Evolutionary conservation across 2,329 filamentous ascomycete genomes (phyloP).

Genomic region (Scedosporium aurantiacum): DNA sequence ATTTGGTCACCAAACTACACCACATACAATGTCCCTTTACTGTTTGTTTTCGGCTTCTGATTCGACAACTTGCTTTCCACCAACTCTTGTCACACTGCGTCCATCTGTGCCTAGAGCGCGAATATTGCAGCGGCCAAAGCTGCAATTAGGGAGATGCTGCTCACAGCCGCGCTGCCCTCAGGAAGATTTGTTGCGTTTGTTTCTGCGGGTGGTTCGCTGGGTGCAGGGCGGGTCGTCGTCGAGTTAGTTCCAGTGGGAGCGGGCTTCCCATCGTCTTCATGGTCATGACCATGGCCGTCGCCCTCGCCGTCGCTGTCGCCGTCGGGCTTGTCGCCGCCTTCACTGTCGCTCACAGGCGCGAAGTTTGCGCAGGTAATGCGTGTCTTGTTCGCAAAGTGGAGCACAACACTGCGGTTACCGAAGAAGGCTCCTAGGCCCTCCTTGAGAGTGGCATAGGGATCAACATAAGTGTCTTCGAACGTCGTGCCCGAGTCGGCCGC

Average conservation of each 20-base stretch:
- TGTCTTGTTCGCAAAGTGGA: conserved; percentile 54
- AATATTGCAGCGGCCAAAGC: conserved; percentile 1
- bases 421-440: conserved; percentile 45
- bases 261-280: neutral
- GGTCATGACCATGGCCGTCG: neutral
- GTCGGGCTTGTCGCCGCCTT: neutral
- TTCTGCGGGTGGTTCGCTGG: neutral
- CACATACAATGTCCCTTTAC: too few relatives aligned
- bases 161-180: conserved; percentile 1
- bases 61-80: too few relatives aligned
- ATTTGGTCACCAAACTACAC: too few relatives aligned
- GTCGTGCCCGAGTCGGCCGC: conserved; percentile 37
- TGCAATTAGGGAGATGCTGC: neutral
- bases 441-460: conserved; percentile 45
- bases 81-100: too few relatives aligned
- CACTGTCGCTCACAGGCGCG: conserved; percentile 10
- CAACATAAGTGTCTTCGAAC: conserved; percentile 39
- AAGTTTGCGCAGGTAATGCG: conserved; percentile 58
- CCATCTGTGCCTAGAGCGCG: neutral
- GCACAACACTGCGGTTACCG: conserved; percentile 51
- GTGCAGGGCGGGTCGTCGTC: neutral
- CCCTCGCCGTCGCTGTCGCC: neutral
- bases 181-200: neutral
- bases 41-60: too few relatives aligned
- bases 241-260: neutral